Conservation (phyloP, 768 basidiomycete genomes). For the Pseudohyphozyma bogoriensis region DNA sequence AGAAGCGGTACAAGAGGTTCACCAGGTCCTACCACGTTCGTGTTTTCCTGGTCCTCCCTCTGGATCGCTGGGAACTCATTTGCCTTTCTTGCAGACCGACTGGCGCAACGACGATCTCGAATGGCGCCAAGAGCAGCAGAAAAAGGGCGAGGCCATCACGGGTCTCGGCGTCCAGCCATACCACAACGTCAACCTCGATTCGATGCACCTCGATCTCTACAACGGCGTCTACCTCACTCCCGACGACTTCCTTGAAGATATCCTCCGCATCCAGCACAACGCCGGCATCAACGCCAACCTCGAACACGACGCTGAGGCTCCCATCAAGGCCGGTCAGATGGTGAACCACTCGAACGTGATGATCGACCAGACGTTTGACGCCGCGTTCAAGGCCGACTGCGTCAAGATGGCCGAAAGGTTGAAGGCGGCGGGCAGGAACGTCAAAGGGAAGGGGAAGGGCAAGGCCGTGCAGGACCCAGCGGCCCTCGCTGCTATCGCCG, state of each 20-base stretch:
- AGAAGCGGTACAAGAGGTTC: conserved; percentile 84
- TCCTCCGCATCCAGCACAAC: conserved; percentile 43
- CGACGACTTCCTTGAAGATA: conserved; percentile 67
- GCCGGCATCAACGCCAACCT: conserved; percentile 68
- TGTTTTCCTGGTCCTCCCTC: conserved; percentile 20
- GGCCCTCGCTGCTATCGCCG: background rate
- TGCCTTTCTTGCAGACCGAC: conserved; percentile 40
- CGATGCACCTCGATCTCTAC: conserved; percentile 76
- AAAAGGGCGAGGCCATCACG: conserved; percentile 4
- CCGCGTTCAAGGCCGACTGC: conserved; percentile 67
- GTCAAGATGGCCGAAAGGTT: conserved; percentile 62
- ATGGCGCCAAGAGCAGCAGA: conserved; percentile 19
- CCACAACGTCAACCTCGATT: conserved; percentile 83
- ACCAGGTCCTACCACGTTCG: conserved; percentile 46
- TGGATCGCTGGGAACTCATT: conserved; percentile 38
- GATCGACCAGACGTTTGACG: conserved; percentile 49
- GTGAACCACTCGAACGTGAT: conserved; percentile 66
- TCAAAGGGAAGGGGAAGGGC: conserved; percentile 15
- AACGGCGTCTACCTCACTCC: conserved; percentile 77
- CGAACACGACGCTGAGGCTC: conserved; percentile 71
- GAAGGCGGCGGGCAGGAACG: conserved; percentile 42
- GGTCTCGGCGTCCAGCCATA: conserved; percentile 38
- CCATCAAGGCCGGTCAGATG: conserved; percentile 80
- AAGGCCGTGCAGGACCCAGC: conserved; percentile 12
- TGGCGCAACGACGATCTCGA: conserved; percentile 29